Evolutionary conservation across 73 alveolate species (phyloP).

Genomic region (Paramecium sexaurelia): DNA sequence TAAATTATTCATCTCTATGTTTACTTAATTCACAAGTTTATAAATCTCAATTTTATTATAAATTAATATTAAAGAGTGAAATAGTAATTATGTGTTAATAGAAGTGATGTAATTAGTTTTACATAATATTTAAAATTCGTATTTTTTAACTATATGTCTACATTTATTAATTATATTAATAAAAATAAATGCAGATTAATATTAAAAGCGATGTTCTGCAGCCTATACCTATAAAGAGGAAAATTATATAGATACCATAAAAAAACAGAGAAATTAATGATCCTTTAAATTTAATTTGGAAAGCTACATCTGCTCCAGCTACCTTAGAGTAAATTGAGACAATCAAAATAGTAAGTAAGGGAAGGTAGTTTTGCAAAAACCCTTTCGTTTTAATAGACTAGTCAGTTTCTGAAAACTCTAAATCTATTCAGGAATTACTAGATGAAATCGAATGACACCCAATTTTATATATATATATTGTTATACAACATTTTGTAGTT

Average conservation of each 20-base stretch:
- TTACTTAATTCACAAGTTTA: neutral
- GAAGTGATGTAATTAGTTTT: neutral
- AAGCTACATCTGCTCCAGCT: slow-evolving; percentile 36
- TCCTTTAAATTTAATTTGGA: neutral
- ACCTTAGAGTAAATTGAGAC: neutral
- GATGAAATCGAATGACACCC: slow-evolving; percentile 37
- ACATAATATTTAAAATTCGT: neutral
- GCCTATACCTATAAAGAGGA: slow-evolving; percentile 23
- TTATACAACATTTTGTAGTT: neutral
- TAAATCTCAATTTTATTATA: too few species aligned
- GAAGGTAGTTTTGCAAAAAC: neutral
- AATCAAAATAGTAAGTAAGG: neutral
- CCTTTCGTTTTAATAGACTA: neutral
- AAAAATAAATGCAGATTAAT: neutral
- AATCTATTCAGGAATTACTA: slow-evolving; percentile 31
- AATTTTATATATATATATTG: neutral
- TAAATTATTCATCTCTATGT: too few species aligned
- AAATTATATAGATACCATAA: neutral
- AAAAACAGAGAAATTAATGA: neutral
- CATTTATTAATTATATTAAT: neutral
- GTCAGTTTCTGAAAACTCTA: neutral
- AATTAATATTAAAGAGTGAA: too few species aligned
- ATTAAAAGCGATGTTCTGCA: neutral
- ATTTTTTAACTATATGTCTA: neutral
- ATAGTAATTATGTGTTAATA: too few species aligned